Base-by-base conservation (phyloP, 2,329 filamentous ascomycete genomes). In the Trichoderma sp. region DNA sequence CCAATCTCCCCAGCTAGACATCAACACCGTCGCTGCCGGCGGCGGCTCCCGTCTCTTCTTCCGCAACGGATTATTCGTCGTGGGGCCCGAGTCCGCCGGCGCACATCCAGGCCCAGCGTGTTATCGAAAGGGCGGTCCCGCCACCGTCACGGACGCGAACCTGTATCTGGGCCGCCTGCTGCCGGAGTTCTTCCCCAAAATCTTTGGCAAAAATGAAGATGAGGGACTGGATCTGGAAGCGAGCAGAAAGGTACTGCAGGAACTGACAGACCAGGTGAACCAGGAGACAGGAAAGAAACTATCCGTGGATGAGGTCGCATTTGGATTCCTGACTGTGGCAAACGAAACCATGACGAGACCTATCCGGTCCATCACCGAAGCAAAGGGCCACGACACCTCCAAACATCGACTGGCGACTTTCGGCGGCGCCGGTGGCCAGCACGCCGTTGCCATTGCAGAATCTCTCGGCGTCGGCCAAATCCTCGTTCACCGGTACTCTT, bases 71-170 rank as follows among this genome's bases (percentile, higher is more conserved):
- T 83, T 97, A 0, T 97, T 97, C 73, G 91, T 94, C 0, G 94
- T 97, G 3, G 94, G 94, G 0, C 94, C 94, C 0, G 93, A 97
- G 76, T 96, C 92, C 7, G 94, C 94, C 0, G 91, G 92, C 35
- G 94, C 94, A 2, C 93, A 97, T 75, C 94, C 94, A 0, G 94
- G 94, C 0, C 94, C 94, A 11, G 93, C 93, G 0, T 97, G 94
- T 74, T 97, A 97, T 79, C 87, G 94, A 37, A 97, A 97, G 79
- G 92, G 91, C 0, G 94, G 94, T 0, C 94, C 94, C 4, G 85
- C 94, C 5, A 96, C 94, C 0, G 94, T 97, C n/a, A 97, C 94
- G 0, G 94, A 97, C 77, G 94, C 94, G 1, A 97, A 97, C 74
- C 79, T 97, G 6, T 93, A 93, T 74, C 87, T 97, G 0, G 94